Percentiles rank a stretch among this genome's conserved stretches.
Conservation (phyloP, 192 early-diverging fungal species). For the Umbelopsis sp. region DNA sequence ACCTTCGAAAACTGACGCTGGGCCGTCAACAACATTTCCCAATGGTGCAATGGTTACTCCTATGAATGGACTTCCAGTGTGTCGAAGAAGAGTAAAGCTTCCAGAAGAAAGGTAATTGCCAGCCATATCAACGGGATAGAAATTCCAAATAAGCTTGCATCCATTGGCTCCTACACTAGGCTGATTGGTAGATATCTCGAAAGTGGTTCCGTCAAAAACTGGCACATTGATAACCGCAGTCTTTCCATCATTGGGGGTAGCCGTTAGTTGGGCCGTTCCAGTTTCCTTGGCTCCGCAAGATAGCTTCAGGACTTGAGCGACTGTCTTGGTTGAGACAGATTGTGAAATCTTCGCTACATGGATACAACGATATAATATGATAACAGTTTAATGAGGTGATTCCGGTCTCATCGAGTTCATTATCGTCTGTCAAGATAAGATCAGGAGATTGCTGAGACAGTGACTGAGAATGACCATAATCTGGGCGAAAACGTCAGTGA, state of each 20-base stretch:
- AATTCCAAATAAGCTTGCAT: slow-evolving; percentile 18
- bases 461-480: neutral
- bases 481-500: neutral
- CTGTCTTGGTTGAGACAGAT: neutral
- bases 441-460: neutral
- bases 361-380: slow-evolving; percentile 2
- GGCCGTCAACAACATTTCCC: neutral
- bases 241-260: neutral
- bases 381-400: neutral
- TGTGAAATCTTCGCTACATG: neutral
- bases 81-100: neutral
- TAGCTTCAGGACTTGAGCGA: neutral
- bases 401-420: neutral
- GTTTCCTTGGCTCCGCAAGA: slow-evolving; percentile 1
- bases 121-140: neutral
- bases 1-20: slow-evolving; percentile 5
- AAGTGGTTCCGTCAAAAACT: neutral
- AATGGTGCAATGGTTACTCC: neutral
- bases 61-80: slow-evolving; percentile 11
- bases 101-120: neutral
- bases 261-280: slow-evolving; percentile 16
- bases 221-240: neutral
- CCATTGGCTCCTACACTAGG: neutral
- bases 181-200: neutral
- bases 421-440: neutral